phyloP scores from a whole-genome alignment of 352 stramenopile genomes.

The Pythium periplocum region DNA sequence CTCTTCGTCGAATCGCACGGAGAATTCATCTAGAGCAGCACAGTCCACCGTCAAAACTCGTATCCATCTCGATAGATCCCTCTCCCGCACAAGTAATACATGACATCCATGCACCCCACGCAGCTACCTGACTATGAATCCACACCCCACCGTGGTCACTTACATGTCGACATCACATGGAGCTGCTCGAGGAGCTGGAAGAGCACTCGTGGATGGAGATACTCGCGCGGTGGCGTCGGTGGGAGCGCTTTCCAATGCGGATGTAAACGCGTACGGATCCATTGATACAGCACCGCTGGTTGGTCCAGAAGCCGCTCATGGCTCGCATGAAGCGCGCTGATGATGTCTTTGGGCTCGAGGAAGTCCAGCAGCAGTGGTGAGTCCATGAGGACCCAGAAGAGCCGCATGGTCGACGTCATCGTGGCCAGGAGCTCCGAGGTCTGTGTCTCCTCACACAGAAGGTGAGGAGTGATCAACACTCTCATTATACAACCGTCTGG shows the following conservation, averaged over 20 bases:
- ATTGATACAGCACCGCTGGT: conserved; percentile 17
- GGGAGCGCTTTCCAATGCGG: conserved; percentile 21
- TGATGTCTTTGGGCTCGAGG: conserved; percentile 24
- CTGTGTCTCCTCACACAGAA: too few species aligned
- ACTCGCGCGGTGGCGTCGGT: conserved; percentile 17
- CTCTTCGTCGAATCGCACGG: conserved; percentile 37
- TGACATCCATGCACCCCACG: too few species aligned
- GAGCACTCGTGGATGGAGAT: conserved; percentile 28
- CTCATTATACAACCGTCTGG: neutral
- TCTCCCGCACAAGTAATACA: too few species aligned
- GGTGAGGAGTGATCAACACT: too few species aligned
- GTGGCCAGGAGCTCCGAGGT: neutral
- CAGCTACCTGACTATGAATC: too few species aligned
- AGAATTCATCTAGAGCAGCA: conserved; percentile 28
- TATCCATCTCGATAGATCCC: too few species aligned
- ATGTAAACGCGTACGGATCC: conserved; percentile 12
- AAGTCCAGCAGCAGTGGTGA: conserved; percentile 48
- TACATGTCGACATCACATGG: conserved; percentile 47
- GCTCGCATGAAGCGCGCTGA: conserved; percentile 18
- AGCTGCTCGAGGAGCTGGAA: conserved; percentile 42
- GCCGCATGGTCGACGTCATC: conserved; percentile 7
- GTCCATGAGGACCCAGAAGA: conserved; percentile 32
- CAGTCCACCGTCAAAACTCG: too few species aligned
- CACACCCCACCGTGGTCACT: conserved; percentile 1
- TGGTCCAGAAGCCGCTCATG: conserved; percentile 22